A percentile compares a stretch with the other conserved stretches of the same genome.
Conservation (phyloP, 495 filamentous ascomycete species). For the Oleoguttula mirabilis region DNA sequence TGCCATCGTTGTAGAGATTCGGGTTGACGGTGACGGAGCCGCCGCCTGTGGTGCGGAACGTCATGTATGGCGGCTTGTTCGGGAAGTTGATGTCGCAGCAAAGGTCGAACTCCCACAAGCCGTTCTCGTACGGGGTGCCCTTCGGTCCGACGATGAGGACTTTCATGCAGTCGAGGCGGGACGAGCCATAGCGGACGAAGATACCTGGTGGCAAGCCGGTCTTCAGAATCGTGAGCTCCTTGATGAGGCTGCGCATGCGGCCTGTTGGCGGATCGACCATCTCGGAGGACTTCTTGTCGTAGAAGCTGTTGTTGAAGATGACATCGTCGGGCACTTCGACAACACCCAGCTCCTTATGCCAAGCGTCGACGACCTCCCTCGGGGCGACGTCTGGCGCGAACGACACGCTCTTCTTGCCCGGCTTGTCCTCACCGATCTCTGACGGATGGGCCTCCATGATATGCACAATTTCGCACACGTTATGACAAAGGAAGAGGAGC, state of each 20-base stretch:
- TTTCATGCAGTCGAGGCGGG: conserved; percentile 45
- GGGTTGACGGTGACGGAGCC: conserved; percentile 42
- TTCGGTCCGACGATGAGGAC: conserved; percentile 44
- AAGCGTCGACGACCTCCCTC: no score
- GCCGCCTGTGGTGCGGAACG: conserved; percentile 39
- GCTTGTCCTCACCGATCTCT: no score
- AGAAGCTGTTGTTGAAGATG: conserved; percentile 24
- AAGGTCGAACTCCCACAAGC: conserved; percentile 52
- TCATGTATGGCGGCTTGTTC: conserved; percentile 35
- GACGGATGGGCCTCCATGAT: no score
- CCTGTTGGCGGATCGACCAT: conserved; percentile 13
- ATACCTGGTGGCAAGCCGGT: conserved; percentile 44
- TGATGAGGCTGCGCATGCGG: conserved; percentile 41
- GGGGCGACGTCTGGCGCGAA: no score
- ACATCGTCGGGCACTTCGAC: conserved; percentile 30
- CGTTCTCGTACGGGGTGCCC: conserved; percentile 49
- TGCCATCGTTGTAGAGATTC: conserved; percentile 52
- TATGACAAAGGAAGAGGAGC: no score
- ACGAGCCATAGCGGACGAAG: conserved; percentile 43
- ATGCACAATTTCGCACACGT: no score
- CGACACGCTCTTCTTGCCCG: no score
- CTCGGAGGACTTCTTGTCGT: conserved; percentile 9
- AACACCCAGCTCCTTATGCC: no score
- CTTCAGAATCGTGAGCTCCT: conserved; percentile 34
- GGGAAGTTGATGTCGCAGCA: conserved; percentile 39